These are phyloP conservation scores for Dactylellina leptospora DNA, from an alignment of 2,329 filamentous ascomycete genomes.

Conservation along the genomic window DNA sequence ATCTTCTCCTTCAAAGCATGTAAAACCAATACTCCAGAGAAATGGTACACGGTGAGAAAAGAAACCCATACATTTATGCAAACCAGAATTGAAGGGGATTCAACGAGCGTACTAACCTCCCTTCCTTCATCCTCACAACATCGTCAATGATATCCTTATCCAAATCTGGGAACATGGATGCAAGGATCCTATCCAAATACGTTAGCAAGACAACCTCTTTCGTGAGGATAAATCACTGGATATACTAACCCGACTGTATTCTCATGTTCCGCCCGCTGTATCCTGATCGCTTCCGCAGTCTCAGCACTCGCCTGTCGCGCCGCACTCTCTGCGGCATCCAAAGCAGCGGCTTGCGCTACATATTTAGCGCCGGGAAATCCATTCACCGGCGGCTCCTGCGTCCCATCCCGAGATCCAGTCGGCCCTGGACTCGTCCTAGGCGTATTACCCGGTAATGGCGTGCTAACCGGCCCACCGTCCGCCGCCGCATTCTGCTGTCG, in stretches of 20 bases:
- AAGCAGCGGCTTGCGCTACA: constrained; percentile 58
- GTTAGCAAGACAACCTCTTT: not conserved
- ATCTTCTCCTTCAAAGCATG: constrained; percentile 8
- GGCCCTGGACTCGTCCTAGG: constrained; percentile 64
- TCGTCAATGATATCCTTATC: constrained; percentile 95
- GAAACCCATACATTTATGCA: constrained; percentile 23
- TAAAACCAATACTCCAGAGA: constrained; percentile 30
- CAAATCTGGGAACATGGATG: constrained; percentile 95
- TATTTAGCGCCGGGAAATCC: constrained; percentile 60
- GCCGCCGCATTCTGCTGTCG: constrained; percentile 55
- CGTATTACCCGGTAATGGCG: constrained; percentile 64
- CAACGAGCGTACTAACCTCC: constrained; percentile 71
- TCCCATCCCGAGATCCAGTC: constrained; percentile 54
- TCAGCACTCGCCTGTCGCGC: constrained; percentile 91
- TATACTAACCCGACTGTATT: constrained; percentile 81
- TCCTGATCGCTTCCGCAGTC: constrained; percentile 81
- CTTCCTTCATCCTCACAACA: constrained; percentile 94
- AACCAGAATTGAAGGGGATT: constrained; percentile 24
- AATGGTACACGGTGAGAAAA: constrained; percentile 27
- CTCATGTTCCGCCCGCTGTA: constrained; percentile 83
- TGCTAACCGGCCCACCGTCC: constrained; percentile 60
- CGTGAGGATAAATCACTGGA: constrained; percentile 4
- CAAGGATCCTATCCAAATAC: constrained; percentile 68
- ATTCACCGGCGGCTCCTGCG: constrained; percentile 55
- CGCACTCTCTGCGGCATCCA: constrained; percentile 84